Conservation (phyloP, 768 basidiomycete genomes). For the Tubosaeta sp. region DNA sequence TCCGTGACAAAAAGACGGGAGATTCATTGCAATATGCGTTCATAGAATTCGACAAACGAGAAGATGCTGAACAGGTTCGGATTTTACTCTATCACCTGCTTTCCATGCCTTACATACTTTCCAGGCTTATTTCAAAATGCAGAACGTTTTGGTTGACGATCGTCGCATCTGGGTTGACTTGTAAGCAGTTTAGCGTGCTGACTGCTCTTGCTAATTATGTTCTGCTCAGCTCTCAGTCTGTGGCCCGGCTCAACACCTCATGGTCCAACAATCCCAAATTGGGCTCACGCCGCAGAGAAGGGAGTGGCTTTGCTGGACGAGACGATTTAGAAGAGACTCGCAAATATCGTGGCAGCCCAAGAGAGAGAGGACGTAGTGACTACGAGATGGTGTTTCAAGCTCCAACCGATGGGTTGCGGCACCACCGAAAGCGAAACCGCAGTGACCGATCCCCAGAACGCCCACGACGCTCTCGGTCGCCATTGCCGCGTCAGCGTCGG, state of each 20-base stretch:
- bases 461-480: constrained; percentile 24
- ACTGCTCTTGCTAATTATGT: constrained; percentile 16
- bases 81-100: not conserved
- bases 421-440: constrained; percentile 43
- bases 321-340: constrained; percentile 71
- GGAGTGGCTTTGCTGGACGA: constrained; percentile 60
- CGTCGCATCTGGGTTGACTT: constrained; percentile 99
- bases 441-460: constrained; percentile 35
- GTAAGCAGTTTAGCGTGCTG: constrained; percentile 41
- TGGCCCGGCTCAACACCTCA: constrained; percentile 73
- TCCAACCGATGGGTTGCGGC: constrained; percentile 34
- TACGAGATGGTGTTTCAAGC: constrained; percentile 88
- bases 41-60: constrained; percentile 93
- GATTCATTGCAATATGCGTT: constrained; percentile 98
- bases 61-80: constrained; percentile 88
- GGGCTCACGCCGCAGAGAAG: constrained; percentile 36
- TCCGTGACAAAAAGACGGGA: constrained; percentile 91
- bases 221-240: constrained; percentile 77
- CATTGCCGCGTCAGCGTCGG: constrained; percentile 19
- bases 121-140: constrained; percentile 99
- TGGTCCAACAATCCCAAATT: constrained; percentile 80
- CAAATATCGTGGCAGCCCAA: constrained; percentile 47
- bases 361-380: constrained; percentile 28
- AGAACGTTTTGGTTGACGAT: constrained; percentile 97
- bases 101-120: constrained; percentile 3